These are phyloP conservation scores for Trichoderma aggressivum DNA, from an alignment of 2,329 filamentous ascomycete genomes.

Conservation along the genomic window DNA sequence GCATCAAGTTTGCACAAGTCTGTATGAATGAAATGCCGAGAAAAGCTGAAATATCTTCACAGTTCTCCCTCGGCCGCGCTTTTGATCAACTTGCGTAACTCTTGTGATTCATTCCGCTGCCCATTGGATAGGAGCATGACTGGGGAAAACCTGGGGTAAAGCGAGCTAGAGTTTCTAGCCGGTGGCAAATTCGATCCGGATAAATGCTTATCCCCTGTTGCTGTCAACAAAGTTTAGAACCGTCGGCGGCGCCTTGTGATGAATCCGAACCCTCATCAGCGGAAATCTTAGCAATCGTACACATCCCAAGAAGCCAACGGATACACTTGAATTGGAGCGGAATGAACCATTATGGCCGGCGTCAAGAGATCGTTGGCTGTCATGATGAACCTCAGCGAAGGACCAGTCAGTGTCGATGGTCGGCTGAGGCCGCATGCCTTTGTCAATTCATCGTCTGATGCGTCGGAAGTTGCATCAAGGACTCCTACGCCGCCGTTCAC, in stretches of 20 bases:
- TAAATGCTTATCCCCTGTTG: constrained; percentile 13
- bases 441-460: background rate
- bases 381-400: constrained; percentile 1
- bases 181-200: background rate
- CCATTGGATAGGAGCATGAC: background rate
- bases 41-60: background rate
- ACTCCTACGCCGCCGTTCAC: constrained; percentile 5
- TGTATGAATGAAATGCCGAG: background rate
- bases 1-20: background rate
- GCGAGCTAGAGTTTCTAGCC: background rate
- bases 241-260: background rate
- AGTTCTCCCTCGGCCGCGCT: background rate
- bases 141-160: constrained; percentile 13
- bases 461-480: background rate
- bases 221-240: background rate
- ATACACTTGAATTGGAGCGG: background rate
- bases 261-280: background rate
- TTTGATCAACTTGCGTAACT: background rate
- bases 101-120: background rate
- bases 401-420: background rate
- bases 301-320: background rate
- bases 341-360: constrained; percentile 13
- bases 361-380: constrained; percentile 8
- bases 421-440: background rate
- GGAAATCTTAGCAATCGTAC: background rate